Base-by-base conservation (phyloP, 805 yeast genomes). In the Blastobotrys mokoenaii region DNA sequence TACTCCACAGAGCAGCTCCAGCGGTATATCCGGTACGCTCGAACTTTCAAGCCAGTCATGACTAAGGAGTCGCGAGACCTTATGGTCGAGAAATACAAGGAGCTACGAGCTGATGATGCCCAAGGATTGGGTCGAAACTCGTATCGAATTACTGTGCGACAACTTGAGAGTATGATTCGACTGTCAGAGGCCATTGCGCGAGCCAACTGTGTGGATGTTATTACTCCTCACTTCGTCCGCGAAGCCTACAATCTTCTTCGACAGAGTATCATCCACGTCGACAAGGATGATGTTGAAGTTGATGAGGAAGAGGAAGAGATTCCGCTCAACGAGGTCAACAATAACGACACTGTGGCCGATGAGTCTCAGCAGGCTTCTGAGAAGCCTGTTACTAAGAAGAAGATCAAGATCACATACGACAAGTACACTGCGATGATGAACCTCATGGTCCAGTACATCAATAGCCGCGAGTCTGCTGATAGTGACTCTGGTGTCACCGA, bases 121-220 rank as follows among this genome's bases (percentile, higher is more conserved):
- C 94, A 84, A 62, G 96, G 95, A 1, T 69, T 82, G 43, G 71
- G 73, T 2, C 73, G 90, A 60, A 79, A 87, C 43, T 83, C 95
- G 48, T 90, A 90, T 63, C 73, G 97, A 63, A 93, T 93, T 56
- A 93, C 98, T 0, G 98, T 93, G 31, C 84, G 98, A 71, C 98
- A 93, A 62, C 73, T 93, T 58, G 98, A 90, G 67, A 82, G 93
- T 44, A 77, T 89, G 88, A 82, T 93, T 53, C 77, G 98, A 60
- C 72, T 93, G 48, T 80, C 93, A 2, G 98, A 93, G 63, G 97
- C 96, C 1, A 89, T 93, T 65, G 97, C 98, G 1, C 75, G 96
- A 53, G 97, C 97, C 22, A 93, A 90, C 64, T 89, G 97, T 66
- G 84, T 89, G 15, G 93, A 85, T 51, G 88, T 80, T 51, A 82